Conservation (phyloP, 345 rosid genomes). For the Pistacia vera region DNA sequence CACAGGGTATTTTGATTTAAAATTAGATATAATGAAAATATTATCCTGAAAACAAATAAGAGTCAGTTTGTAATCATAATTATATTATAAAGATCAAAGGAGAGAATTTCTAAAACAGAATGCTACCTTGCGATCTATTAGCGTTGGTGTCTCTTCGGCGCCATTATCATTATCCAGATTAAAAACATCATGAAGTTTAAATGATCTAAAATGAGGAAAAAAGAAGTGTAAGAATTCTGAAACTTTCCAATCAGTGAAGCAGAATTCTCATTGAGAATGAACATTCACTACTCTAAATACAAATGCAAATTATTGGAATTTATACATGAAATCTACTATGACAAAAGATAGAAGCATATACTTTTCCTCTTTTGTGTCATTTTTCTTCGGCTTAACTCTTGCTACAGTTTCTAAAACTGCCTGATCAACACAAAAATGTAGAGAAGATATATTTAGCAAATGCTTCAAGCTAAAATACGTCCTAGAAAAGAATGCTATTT, state of each 20-base stretch:
- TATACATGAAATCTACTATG: not conserved
- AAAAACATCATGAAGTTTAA: conserved; percentile 51
- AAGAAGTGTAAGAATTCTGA: conserved; percentile 14
- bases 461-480: conserved; percentile 2
- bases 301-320: not conserved
- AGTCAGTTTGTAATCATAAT: not conserved
- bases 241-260: not conserved
- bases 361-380: conserved; percentile 61
- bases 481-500: not conserved
- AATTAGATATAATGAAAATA: conserved; percentile 58
- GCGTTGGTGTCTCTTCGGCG: conserved; percentile 51
- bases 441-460: conserved; percentile 1
- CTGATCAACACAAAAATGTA: conserved; percentile 28
- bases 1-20: conserved; percentile 61
- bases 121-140: conserved; percentile 54
- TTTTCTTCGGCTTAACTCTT: conserved; percentile 55
- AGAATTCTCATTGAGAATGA: not conserved
- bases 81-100: not conserved
- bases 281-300: not conserved
- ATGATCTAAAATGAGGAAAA: conserved; percentile 34
- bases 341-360: conserved; percentile 25
- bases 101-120: conserved; percentile 11
- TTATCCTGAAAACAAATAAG: conserved; percentile 45
- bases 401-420: conserved; percentile 66
- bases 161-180: conserved; percentile 60